phyloP scores from a whole-genome alignment of 1,284 basidiomycete species.

The Mycosarcoma maydis region DNA sequence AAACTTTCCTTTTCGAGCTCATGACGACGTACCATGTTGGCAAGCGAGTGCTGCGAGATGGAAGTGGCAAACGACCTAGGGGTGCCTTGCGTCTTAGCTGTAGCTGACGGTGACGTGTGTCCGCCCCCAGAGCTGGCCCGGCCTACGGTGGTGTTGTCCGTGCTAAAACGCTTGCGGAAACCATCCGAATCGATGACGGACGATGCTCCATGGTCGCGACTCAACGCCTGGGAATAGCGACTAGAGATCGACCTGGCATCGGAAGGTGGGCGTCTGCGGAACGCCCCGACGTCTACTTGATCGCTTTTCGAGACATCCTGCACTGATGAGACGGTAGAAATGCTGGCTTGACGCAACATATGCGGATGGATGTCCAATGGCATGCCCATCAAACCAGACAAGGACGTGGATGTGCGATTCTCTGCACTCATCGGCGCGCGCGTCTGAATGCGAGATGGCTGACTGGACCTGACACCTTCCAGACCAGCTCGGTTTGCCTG shows the following conservation, averaged over 20 bases:
- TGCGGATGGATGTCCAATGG: slow-evolving; percentile 31
- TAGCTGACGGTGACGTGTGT: slow-evolving; percentile 55
- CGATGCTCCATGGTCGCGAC: slow-evolving; percentile 33
- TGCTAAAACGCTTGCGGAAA: slow-evolving; percentile 42
- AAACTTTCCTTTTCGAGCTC: slow-evolving; percentile 57
- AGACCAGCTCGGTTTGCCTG: slow-evolving; percentile 17
- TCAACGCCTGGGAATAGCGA: slow-evolving; percentile 36
- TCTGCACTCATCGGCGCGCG: slow-evolving; percentile 21
- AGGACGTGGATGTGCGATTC: slow-evolving; percentile 28
- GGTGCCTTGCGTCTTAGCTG: slow-evolving; percentile 56
- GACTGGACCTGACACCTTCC: slow-evolving; percentile 6
- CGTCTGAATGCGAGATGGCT: slow-evolving; percentile 5
- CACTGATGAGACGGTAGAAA: slow-evolving; percentile 28
- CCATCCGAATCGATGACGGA: slow-evolving; percentile 24
- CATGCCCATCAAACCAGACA: slow-evolving; percentile 53
- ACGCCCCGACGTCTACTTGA: slow-evolving; percentile 1
- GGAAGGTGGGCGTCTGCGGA: slow-evolving; percentile 29
- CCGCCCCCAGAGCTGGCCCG: slow-evolving; percentile 47
- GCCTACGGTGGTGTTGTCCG: slow-evolving; percentile 41
- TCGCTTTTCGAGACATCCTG: slow-evolving; percentile 13
- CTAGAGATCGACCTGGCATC: slow-evolving; percentile 41
- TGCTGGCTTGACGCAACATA: slow-evolving; percentile 36
- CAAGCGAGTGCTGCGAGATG: slow-evolving; percentile 39
- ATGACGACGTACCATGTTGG: slow-evolving; percentile 50
- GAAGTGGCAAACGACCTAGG: slow-evolving; percentile 48